phyloP scores from a whole-genome alignment of 495 filamentous ascomycete genomes.

The Daldinia caldariorum region DNA sequence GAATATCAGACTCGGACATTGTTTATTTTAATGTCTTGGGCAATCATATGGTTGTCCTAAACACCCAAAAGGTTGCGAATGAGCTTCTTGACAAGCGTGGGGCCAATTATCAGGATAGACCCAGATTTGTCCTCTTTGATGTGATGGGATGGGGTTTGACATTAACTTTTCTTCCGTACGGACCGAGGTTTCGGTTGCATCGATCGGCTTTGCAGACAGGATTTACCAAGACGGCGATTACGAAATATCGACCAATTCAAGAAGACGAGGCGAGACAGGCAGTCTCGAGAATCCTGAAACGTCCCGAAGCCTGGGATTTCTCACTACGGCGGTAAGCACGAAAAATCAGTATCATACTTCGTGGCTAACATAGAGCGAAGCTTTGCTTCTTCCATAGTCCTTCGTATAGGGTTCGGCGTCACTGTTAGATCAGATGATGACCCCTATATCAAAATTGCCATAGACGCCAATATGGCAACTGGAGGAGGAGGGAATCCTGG shows the following conservation, averaged over 20 bases:
- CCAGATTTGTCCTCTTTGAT: conserved; percentile 61
- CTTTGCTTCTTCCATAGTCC: conserved; percentile 51
- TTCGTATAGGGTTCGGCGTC: conserved; percentile 60
- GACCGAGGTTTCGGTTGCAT: conserved; percentile 57
- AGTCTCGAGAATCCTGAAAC: conserved; percentile 32
- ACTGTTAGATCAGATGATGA: conserved; percentile 53
- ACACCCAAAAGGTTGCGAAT: conserved; percentile 52
- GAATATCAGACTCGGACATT: conserved; percentile 45
- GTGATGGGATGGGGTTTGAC: conserved; percentile 60
- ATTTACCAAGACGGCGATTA: conserved; percentile 51
- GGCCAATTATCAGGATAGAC: conserved; percentile 56
- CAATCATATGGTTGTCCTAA: conserved; percentile 55
- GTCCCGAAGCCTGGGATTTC: conserved; percentile 35
- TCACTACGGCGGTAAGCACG: conserved; percentile 29
- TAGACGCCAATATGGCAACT: conserved; percentile 55
- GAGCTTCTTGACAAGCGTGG: conserved; percentile 58
- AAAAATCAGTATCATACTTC: not conserved
- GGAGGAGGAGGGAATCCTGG: conserved; percentile 57
- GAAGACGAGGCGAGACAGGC: conserved; percentile 49
- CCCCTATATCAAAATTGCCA: conserved; percentile 57
- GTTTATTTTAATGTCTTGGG: conserved; percentile 56
- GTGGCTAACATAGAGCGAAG: conserved; percentile 16
- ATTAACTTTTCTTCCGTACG: conserved; percentile 60
- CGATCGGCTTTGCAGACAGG: conserved; percentile 55
- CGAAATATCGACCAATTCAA: conserved; percentile 48